Base-by-base conservation (phyloP, 106 monocot genomes). In the Dioscorea zingiberensis region DNA sequence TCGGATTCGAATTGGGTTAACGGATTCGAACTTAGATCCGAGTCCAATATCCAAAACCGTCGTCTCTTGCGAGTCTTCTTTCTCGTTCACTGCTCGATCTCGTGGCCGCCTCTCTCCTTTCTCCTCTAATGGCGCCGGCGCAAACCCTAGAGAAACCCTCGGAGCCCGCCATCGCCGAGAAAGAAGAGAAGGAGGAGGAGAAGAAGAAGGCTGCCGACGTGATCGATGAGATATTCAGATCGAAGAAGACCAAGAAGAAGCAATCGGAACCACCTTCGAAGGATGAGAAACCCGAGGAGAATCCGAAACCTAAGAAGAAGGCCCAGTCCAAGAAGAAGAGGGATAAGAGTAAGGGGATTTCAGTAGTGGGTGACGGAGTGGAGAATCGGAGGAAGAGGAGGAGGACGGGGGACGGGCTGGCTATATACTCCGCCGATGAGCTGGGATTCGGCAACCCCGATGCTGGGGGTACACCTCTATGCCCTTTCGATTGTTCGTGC, bases 141-240 rank as follows among this genome's bases (percentile, higher is more conserved):
- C 38, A 38, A 38, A 38, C 38, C 38, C 38, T 38, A 38, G 10
- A 38, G 38, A 6, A 38, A 38, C 10, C 38, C 38, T 53, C 51
- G 4, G 4, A 53, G 14, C 19, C 51, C 19, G 51, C 51, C n/a
- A 13, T 2, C 24, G 1, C 10, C 24, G 25, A 27, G 13, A 27
- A 53, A 15, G 51, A 53, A 53, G 4, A 23, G 55, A 56, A 44
- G 54, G 21, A 68, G 54, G 21, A 68, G 21, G 59, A 59, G 58
- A 23, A 38, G 47, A 16, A 38, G 69, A 69, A 69, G 59, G 19
- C 44, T 17, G 46, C 24, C 25, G 44, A 69, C 44, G 75, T 69
- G 75, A 75, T 75, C 59, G 75, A 69, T 11, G 62, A 69, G 45
- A 68, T 75, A 21, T 68, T 68, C 44, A 69, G 38, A 38, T 47